Evolutionary conservation across 2,329 filamentous ascomycete genomes (phyloP).

Genomic region (Dactylellina parvicollis): DNA sequence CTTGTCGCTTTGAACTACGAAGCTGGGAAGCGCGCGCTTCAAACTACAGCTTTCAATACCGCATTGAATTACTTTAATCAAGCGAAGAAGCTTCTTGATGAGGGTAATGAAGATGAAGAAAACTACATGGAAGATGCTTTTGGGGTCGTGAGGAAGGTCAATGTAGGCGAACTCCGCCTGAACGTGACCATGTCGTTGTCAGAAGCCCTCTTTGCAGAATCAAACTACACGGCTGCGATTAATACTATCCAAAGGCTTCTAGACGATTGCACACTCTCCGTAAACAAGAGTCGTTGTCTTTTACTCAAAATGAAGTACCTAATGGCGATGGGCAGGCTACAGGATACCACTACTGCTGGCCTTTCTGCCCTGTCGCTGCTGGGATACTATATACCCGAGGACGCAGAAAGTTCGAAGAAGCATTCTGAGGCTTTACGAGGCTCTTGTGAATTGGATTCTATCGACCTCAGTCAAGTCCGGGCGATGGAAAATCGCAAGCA

Average conservation of each 20-base stretch:
- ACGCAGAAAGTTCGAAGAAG: constrained; percentile 55
- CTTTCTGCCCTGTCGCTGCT: constrained; percentile 57
- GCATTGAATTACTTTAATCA: constrained; percentile 57
- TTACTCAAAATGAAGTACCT: constrained; percentile 59
- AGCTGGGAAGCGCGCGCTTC: constrained; percentile 57
- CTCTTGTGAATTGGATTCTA: constrained; percentile 56
- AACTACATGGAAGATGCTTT: constrained; percentile 52
- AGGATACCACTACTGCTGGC: constrained; percentile 57
- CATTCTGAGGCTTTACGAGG: constrained; percentile 56
- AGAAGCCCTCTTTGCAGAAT: constrained; percentile 57
- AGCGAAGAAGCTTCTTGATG: constrained; percentile 56
- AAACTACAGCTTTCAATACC: constrained; percentile 57
- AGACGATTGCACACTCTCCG: constrained; percentile 56
- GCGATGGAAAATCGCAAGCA: constrained; percentile 55
- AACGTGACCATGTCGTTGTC: constrained; percentile 58
- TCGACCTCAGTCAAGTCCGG: constrained; percentile 56
- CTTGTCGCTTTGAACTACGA: constrained; percentile 57
- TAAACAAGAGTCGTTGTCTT: constrained; percentile 57
- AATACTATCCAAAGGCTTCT: constrained; percentile 56
- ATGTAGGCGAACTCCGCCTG: constrained; percentile 56
- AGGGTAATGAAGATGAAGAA: constrained; percentile 55
- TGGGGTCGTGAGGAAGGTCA: constrained; percentile 42
- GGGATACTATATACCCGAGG: constrained; percentile 57
- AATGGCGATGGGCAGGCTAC: constrained; percentile 57
- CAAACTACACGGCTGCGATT: constrained; percentile 57